phyloP scores from a whole-genome alignment of 495 filamentous ascomycete genomes.

The Podospora sp. region DNA sequence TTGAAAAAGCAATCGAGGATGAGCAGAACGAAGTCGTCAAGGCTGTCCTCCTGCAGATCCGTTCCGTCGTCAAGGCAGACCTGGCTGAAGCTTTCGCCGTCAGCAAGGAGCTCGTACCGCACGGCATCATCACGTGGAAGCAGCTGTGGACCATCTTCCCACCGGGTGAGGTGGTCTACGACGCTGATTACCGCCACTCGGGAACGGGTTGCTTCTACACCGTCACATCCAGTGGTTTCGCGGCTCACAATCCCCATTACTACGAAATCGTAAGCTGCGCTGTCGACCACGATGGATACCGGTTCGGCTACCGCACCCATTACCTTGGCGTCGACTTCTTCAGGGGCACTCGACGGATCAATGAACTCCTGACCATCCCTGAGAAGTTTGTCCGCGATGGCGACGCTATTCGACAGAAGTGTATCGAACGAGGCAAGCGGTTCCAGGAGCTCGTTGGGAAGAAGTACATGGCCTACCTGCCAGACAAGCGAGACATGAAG shows the following conservation, averaged over 20 bases:
- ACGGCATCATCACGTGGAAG: constrained; percentile 31
- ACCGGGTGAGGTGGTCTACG: constrained; percentile 31
- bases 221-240: not conserved
- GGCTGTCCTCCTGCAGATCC: constrained; percentile 25
- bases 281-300: constrained; percentile 5
- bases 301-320: not conserved
- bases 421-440: constrained; percentile 27
- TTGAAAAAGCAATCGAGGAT: constrained; percentile 26
- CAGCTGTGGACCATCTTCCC: constrained; percentile 40
- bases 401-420: constrained; percentile 36
- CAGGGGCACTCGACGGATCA: constrained; percentile 40
- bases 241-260: not conserved
- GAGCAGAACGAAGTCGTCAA: constrained; percentile 23
- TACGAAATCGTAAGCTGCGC: not conserved
- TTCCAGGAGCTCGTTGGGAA: constrained; percentile 54
- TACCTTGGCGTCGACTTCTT: constrained; percentile 44
- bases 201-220: constrained; percentile 56
- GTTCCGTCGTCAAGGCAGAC: constrained; percentile 26
- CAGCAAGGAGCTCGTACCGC: constrained; percentile 23
- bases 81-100: constrained; percentile 31
- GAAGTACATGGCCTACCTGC: constrained; percentile 59
- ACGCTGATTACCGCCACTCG: constrained; percentile 32
- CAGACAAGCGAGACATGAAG: constrained; percentile 1
- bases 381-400: constrained; percentile 50
- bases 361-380: constrained; percentile 51